Evolutionary conservation across 2,329 filamentous ascomycete genomes (phyloP).

Genomic region (Periconia sp.): DNA sequence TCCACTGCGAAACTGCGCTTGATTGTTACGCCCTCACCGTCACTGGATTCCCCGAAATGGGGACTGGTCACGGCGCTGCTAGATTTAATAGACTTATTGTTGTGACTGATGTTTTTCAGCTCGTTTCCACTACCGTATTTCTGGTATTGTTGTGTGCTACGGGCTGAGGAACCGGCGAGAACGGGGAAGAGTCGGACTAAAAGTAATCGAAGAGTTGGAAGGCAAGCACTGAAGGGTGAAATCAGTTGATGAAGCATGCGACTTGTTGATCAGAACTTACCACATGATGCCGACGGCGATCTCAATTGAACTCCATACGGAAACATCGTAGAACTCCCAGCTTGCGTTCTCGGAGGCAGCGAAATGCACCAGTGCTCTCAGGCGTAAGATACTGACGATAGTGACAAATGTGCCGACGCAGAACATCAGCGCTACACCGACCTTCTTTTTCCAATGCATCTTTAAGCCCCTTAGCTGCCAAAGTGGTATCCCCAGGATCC

Average conservation of each 20-base stretch:
- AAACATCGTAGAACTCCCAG: constrained; percentile 42
- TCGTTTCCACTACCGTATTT: constrained; percentile 8
- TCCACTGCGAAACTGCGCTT: not conserved
- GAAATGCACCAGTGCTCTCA: constrained; percentile 45
- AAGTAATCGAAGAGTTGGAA: constrained; percentile 44
- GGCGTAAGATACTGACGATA: constrained; percentile 45
- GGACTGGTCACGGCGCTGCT: not conserved
- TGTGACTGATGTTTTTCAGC: not conserved
- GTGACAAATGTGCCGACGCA: constrained; percentile 44
- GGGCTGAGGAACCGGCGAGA: constrained; percentile 37
- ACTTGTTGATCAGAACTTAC: not conserved
- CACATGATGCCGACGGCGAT: constrained; percentile 46
- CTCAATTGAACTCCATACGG: constrained; percentile 47
- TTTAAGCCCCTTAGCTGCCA: constrained; percentile 31
- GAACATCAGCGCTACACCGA: constrained; percentile 40
- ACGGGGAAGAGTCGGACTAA: constrained; percentile 41
- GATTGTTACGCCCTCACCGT: not conserved
- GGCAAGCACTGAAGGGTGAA: constrained; percentile 31
- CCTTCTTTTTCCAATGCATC: constrained; percentile 35
- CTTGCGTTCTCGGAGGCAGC: constrained; percentile 44
- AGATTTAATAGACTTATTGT: not conserved
- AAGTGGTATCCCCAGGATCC: constrained; percentile 34
- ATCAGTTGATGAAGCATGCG: constrained; percentile 11
- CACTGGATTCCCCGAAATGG: not conserved
- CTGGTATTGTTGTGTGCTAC: constrained; percentile 24